Evolutionary conservation across 768 basidiomycete species (phyloP).

Genomic region (Coprinopsis strossmayeri): DNA sequence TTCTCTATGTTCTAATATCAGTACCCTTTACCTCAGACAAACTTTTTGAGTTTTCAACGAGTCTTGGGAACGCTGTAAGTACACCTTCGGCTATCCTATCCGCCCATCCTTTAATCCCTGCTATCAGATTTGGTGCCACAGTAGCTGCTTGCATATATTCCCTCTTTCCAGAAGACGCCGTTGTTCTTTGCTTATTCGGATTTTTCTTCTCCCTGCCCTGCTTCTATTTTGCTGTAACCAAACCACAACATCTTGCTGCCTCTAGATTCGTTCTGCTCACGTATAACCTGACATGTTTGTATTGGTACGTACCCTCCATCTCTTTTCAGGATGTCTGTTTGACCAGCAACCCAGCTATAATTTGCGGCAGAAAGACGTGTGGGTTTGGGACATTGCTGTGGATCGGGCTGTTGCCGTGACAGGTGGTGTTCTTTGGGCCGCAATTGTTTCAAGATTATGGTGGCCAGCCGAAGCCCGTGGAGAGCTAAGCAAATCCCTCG

Average conservation of each 20-base stretch:
- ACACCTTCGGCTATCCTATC: slow-evolving; percentile 1
- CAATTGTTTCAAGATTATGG: slow-evolving; percentile 83
- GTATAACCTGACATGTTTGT: slow-evolving; percentile 83
- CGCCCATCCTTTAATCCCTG: not conserved
- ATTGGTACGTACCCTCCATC: slow-evolving; percentile 37
- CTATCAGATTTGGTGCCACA: slow-evolving; percentile 63
- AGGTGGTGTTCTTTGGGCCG: slow-evolving; percentile 84
- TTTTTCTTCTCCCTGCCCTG: slow-evolving; percentile 90
- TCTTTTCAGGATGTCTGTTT: not conserved
- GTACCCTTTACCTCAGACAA: slow-evolving; percentile 50
- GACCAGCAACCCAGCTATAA: slow-evolving; percentile 61
- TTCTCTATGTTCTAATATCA: slow-evolving; percentile 7
- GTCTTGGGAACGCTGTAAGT: slow-evolving; percentile 79
- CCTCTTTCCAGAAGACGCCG: slow-evolving; percentile 68
- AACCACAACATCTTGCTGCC: slow-evolving; percentile 68
- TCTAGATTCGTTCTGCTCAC: slow-evolving; percentile 80
- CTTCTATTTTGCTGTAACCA: slow-evolving; percentile 82
- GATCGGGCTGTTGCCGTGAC: slow-evolving; percentile 78
- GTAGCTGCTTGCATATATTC: slow-evolving; percentile 70
- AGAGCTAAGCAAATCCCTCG: slow-evolving; percentile 77
- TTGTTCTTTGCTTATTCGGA: slow-evolving; percentile 74
- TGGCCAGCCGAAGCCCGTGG: slow-evolving; percentile 94
- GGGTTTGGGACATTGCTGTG: slow-evolving; percentile 63
- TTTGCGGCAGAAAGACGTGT: slow-evolving; percentile 51
- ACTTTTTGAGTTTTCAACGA: slow-evolving; percentile 78